phyloP scores from a whole-genome alignment of 2,329 filamentous ascomycete genomes.

The Diplodia intermedia region DNA sequence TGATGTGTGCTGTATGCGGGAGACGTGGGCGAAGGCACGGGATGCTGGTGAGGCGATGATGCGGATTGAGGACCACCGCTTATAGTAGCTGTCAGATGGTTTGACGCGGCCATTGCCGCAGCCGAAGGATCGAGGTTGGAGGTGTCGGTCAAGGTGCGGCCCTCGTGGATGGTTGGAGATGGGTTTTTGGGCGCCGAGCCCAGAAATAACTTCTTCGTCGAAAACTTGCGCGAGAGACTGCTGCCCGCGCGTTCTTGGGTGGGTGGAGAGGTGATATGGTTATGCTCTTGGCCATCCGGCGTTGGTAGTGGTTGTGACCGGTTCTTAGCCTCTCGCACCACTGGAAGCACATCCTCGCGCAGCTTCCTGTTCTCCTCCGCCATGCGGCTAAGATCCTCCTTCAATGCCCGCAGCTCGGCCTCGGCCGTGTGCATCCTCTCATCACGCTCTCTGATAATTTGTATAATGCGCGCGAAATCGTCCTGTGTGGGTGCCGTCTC shows the following conservation, averaged over 20 bases:
- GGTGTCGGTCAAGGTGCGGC: conserved; percentile 50
- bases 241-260: conserved; percentile 50
- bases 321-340: conserved; percentile 90
- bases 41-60: conserved; percentile 51
- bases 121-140: conserved; percentile 58
- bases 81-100: conserved; percentile 59
- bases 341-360: conserved; percentile 88
- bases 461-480: conserved; percentile 89
- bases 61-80: conserved; percentile 42
- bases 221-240: conserved; percentile 60
- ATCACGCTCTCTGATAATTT: conserved; percentile 87
- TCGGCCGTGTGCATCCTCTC: conserved; percentile 87
- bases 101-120: conserved; percentile 58
- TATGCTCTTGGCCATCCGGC: conserved; percentile 47
- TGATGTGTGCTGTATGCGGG: conserved; percentile 32
- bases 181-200: conserved; percentile 57
- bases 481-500: conserved; percentile 89
- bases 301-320: conserved; percentile 83
- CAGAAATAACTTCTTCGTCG: conserved; percentile 60
- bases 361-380: conserved; percentile 86
- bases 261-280: conserved; percentile 47
- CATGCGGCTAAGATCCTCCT: conserved; percentile 56
- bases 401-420: conserved; percentile 79
- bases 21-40: conserved; percentile 38
- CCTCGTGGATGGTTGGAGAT: conserved; percentile 58